Percentiles rank a stretch among this genome's conserved stretches.
phyloP scores from a whole-genome alignment of 73 alveolate genomes.

The Tetrahymena borealis region DNA sequence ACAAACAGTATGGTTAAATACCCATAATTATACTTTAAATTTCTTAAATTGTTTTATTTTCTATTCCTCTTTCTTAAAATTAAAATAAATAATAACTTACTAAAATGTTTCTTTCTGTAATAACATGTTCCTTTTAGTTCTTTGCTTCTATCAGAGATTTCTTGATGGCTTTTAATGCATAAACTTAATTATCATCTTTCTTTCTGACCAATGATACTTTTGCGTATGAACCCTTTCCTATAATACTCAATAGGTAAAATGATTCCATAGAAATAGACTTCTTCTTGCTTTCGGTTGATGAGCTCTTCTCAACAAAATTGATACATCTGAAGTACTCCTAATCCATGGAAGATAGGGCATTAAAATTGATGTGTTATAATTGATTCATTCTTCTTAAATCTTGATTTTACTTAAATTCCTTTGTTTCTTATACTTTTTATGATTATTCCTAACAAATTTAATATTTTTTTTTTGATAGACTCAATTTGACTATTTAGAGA shows the following conservation, averaged over 20 bases:
- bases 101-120: constrained; percentile 56
- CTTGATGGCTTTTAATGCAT: constrained; percentile 49
- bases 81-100: constrained; percentile 8
- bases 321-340: neutral
- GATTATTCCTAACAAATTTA: neutral
- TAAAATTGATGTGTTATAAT: neutral
- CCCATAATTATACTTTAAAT: too few species aligned
- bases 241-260: constrained; percentile 17
- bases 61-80: neutral
- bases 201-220: constrained; percentile 45
- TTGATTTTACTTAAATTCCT: neutral
- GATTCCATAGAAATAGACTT: neutral
- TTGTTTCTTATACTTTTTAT: neutral
- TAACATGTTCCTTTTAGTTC: constrained; percentile 45
- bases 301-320: neutral
- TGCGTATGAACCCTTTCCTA: constrained; percentile 50
- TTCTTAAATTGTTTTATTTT: too few species aligned
- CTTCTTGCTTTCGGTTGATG: neutral
- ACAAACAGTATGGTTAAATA: too few species aligned
- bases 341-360: neutral
- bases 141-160: constrained; percentile 29
- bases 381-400: neutral
- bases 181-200: constrained; percentile 32
- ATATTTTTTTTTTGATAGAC: neutral
- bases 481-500: too few species aligned